Percentiles rank a stretch among this genome's conserved stretches.
Evolutionary conservation across 768 basidiomycete genomes (phyloP).

Genomic region (Podaxis sp.): DNA sequence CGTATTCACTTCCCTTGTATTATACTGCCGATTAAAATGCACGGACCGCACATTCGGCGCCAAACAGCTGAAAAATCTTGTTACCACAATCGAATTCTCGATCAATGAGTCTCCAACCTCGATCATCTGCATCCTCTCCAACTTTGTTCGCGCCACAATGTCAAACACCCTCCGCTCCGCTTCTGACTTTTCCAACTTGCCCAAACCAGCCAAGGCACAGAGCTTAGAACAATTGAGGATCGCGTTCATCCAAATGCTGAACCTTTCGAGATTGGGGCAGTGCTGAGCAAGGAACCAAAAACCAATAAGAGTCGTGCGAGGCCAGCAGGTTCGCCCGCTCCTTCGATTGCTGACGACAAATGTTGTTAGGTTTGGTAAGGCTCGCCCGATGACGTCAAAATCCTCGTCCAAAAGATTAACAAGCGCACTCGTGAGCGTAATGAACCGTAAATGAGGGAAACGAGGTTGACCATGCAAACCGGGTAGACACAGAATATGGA

Average conservation of each 20-base stretch:
- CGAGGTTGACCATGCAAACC: background rate
- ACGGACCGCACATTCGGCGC: background rate
- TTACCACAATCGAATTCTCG: conserved; percentile 4
- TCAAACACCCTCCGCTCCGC: conserved; percentile 1
- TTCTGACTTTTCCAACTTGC: background rate
- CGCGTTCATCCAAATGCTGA: conserved; percentile 8
- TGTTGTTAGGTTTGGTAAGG: background rate
- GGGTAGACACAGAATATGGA: background rate
- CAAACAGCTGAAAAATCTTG: background rate
- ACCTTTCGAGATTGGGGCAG: background rate
- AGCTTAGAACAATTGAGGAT: conserved; percentile 1
- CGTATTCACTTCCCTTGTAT: conserved; percentile 4
- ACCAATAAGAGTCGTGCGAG: background rate
- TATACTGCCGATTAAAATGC: conserved; percentile 1
- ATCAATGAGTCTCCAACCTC: conserved; percentile 1
- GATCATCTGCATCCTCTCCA: background rate
- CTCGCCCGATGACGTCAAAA: background rate
- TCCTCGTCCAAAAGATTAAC: background rate
- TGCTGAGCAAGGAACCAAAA: conserved; percentile 6
- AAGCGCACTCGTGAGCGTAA: background rate
- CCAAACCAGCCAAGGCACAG: background rate
- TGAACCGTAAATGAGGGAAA: background rate
- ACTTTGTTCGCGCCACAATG: background rate
- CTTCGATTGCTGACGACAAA: conserved; percentile 1
- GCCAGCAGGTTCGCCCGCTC: background rate